These are phyloP conservation scores for Conoideocrella luteorostrata DNA, from an alignment of 2,329 filamentous ascomycete species.

Conservation along the genomic window DNA sequence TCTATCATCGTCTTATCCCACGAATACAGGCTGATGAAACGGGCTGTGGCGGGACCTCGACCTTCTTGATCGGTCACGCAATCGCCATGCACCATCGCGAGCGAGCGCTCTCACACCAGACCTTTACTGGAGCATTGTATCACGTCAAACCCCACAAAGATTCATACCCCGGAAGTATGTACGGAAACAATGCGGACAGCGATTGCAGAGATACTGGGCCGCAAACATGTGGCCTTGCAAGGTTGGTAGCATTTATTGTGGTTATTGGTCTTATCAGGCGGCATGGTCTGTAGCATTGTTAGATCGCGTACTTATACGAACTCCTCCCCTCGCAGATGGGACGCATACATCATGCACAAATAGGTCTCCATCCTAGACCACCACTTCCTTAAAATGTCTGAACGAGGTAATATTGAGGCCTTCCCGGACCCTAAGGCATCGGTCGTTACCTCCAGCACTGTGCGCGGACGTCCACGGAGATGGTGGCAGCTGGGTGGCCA, in stretches of 20 bases:
- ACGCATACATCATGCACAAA: no score
- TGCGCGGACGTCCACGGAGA: constrained; percentile 1
- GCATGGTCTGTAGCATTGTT: no score
- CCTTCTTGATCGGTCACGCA: constrained; percentile 5
- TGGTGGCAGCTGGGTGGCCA: constrained; percentile 9
- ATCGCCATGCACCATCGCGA: constrained; percentile 3
- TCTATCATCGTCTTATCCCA: not conserved
- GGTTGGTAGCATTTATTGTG: no score
- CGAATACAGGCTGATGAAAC: not conserved
- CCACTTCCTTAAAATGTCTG: constrained; percentile 5
- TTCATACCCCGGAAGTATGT: not conserved
- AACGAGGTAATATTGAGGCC: not conserved
- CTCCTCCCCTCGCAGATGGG: not conserved
- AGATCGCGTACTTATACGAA: not conserved
- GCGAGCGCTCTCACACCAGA: not conserved
- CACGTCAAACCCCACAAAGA: not conserved
- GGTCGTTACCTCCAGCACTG: not conserved
- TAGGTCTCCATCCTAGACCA: no score
- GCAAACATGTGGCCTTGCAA: not conserved
- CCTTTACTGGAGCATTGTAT: not conserved
- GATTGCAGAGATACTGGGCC: not conserved
- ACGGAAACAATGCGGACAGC: not conserved
- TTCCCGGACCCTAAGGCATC: not conserved
- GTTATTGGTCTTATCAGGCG: not conserved
- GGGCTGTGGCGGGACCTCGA: not conserved